phyloP scores from a whole-genome alignment of 2,329 filamentous ascomycete genomes.

The Pezicula radicicola region DNA sequence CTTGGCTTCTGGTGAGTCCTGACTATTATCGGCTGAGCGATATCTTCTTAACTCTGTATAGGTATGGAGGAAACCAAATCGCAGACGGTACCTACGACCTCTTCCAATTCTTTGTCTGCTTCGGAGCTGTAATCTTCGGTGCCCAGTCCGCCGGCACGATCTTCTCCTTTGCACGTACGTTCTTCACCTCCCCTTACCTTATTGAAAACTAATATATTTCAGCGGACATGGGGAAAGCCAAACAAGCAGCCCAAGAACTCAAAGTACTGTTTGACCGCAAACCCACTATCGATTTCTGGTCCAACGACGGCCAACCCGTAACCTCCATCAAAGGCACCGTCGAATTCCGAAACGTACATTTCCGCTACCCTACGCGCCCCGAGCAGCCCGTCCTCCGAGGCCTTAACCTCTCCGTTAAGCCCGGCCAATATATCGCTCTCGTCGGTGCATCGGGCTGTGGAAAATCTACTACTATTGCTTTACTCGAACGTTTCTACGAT shows the following conservation, averaged over 20 bases:
- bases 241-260: constrained; percentile 75
- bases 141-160: constrained; percentile 87
- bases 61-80: constrained; percentile 76
- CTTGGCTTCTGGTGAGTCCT: constrained; percentile 72
- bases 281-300: constrained; percentile 82
- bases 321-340: constrained; percentile 69
- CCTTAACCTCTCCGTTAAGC: constrained; percentile 69
- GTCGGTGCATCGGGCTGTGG: constrained; percentile 94
- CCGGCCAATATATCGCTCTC: constrained; percentile 81
- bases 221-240: constrained; percentile 84
- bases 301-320: constrained; percentile 61
- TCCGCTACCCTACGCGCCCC: constrained; percentile 87
- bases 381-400: constrained; percentile 91
- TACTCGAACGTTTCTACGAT: constrained; percentile 94
- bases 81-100: constrained; percentile 67
- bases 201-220: too few species aligned
- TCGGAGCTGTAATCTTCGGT: constrained; percentile 84
- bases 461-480: constrained; percentile 88
- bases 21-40: too few species aligned
- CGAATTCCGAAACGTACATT: constrained; percentile 90
- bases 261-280: constrained; percentile 81
- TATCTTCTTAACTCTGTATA: too few species aligned
- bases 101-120: constrained; percentile 92
- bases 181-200: too few species aligned
- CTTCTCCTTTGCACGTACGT: constrained; percentile 72